Conservation (phyloP, 352 stramenopile species). For the Blastocystis sp. region DNA sequence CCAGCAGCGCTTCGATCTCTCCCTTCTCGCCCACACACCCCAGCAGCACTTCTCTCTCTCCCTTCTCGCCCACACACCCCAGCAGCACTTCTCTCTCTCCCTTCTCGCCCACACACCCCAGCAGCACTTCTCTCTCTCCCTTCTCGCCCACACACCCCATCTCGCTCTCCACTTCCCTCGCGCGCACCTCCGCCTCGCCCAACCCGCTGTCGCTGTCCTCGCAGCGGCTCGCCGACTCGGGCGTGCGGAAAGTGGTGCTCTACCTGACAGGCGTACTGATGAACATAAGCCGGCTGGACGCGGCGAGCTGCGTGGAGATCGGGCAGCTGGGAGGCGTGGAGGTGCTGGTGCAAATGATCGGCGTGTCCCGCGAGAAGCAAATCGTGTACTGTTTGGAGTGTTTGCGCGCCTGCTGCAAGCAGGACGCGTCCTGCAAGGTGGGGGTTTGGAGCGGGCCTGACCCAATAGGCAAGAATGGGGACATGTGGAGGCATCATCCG, state of each 20-base stretch:
- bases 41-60: too few species aligned
- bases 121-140: too few species aligned
- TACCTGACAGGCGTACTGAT: constrained; percentile 54
- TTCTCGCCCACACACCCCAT: too few species aligned
- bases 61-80: too few species aligned
- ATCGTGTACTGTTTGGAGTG: constrained; percentile 56
- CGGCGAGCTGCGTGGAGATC: constrained; percentile 27
- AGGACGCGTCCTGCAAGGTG: constrained; percentile 22
- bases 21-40: too few species aligned
- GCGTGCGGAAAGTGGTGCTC: constrained; percentile 22
- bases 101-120: too few species aligned
- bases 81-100: too few species aligned
- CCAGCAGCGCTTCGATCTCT: not conserved
- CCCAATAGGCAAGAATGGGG: not conserved
- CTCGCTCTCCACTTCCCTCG: too few species aligned
- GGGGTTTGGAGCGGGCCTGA: not conserved
- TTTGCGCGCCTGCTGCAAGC: constrained; percentile 2
- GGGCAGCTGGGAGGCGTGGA: constrained; percentile 19
- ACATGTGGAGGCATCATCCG: constrained; percentile 26
- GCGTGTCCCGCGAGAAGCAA: constrained; percentile 14
- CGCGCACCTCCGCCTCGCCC: not conserved
- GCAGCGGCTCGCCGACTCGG: not conserved
- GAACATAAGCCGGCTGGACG: constrained; percentile 19
- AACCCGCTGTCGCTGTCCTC: not conserved
- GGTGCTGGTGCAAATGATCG: constrained; percentile 18